Conservation (phyloP, 1,284 basidiomycete genomes). For the Rhodotorula mucilaginosa region DNA sequence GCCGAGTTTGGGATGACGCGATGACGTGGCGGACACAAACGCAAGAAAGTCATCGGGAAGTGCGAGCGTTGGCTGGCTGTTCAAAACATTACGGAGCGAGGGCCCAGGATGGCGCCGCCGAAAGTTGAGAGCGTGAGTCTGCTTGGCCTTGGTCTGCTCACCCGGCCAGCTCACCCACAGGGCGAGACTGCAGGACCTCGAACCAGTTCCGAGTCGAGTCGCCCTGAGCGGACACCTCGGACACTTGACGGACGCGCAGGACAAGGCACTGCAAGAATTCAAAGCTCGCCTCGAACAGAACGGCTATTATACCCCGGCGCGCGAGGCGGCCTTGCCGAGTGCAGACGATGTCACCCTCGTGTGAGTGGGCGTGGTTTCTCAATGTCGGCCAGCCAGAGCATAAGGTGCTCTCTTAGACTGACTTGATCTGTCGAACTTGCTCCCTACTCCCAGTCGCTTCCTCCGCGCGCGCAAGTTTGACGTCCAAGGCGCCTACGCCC, state of each 20-base stretch:
- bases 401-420: neutral
- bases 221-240: slow-evolving; percentile 56
- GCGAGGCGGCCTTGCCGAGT: neutral
- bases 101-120: neutral
- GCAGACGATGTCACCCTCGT: slow-evolving; percentile 65
- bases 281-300: slow-evolving; percentile 56
- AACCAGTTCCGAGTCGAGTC: neutral
- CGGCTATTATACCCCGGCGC: slow-evolving; percentile 53
- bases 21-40: too few relatives aligned
- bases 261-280: slow-evolving; percentile 57
- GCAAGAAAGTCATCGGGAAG: too few relatives aligned
- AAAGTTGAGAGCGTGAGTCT: neutral
- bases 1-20: too few relatives aligned
- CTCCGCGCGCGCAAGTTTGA: slow-evolving; percentile 68
- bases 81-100: neutral
- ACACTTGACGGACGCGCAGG: slow-evolving; percentile 56
- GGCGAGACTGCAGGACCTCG: neutral
- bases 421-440: neutral
- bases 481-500: slow-evolving; percentile 61
- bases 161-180: too few relatives aligned
- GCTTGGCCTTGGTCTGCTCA: too few relatives aligned
- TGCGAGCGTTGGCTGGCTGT: too few relatives aligned
- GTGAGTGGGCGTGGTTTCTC: slow-evolving; percentile 52
- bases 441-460: slow-evolving; percentile 60
- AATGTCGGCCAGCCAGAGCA: neutral